Conservation (phyloP, 495 filamentous ascomycete genomes). For the Hypomontagnella monticulosa region DNA sequence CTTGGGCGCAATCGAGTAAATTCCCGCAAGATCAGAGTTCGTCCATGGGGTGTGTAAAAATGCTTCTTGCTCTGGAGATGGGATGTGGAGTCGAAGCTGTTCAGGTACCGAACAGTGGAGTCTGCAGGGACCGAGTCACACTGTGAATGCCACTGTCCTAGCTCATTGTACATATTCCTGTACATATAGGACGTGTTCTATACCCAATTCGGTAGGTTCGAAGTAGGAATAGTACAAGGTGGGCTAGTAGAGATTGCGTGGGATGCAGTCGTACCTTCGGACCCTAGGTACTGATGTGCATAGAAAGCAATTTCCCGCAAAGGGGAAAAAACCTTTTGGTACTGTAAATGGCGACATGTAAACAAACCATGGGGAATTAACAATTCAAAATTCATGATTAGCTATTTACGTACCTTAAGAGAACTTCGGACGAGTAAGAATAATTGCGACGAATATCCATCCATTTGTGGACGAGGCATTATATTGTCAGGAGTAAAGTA, state of each 20-base stretch:
- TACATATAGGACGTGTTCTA: too few species aligned
- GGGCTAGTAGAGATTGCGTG: constrained; percentile 22
- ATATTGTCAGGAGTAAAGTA: not conserved
- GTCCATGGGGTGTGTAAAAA: constrained; percentile 34
- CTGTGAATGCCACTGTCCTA: constrained; percentile 4
- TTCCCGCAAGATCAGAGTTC: constrained; percentile 42
- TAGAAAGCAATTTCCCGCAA: constrained; percentile 41
- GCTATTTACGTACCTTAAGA: not conserved
- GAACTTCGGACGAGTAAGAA: not conserved
- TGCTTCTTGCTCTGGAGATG: constrained; percentile 34
- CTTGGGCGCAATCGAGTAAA: constrained; percentile 39
- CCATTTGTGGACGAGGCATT: not conserved
- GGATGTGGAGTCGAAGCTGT: constrained; percentile 40
- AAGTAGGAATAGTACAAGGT: constrained; percentile 25
- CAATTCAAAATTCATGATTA: too few species aligned
- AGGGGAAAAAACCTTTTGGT: not conserved
- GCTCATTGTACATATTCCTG: too few species aligned
- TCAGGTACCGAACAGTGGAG: constrained; percentile 42
- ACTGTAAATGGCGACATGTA: constrained; percentile 2
- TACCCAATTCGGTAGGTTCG: constrained; percentile 9
- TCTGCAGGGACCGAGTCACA: constrained; percentile 39
- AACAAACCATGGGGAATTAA: constrained; percentile 13
- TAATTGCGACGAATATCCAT: too few species aligned
- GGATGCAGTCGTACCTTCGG: constrained; percentile 28
- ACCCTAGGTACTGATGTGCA: constrained; percentile 36